Percentiles rank a stretch among this genome's conserved stretches.
Conservation (phyloP, 129 eudicot species). For the Flaveria linearis region DNA sequence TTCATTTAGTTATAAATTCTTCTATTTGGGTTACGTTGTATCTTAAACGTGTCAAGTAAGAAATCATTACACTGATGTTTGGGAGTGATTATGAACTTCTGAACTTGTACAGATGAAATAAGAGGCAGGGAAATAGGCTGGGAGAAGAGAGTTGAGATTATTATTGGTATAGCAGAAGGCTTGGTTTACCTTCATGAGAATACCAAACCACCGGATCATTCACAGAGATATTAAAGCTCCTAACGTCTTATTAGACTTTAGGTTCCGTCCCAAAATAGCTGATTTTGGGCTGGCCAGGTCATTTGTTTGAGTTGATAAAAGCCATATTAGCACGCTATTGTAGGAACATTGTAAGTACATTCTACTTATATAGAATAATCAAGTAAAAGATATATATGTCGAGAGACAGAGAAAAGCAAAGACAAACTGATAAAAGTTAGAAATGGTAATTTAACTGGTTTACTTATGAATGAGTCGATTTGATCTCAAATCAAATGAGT, state of each 20-base stretch:
- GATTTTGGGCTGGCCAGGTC: slow-evolving; percentile 24
- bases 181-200: slow-evolving; percentile 23
- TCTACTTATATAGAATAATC: background rate
- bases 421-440: background rate
- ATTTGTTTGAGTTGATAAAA: slow-evolving; percentile 10
- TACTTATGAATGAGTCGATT: background rate
- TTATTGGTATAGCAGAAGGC: slow-evolving; percentile 22
- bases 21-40: no score
- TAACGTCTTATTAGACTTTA: slow-evolving; percentile 19
- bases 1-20: no score
- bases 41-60: no score
- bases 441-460: background rate
- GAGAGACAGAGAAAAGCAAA: background rate
- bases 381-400: background rate
- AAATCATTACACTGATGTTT: no score
- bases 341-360: slow-evolving; percentile 28
- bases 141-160: background rate
- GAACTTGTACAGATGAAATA: no score
- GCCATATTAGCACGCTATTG: slow-evolving; percentile 27
- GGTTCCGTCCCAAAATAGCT: slow-evolving; percentile 20
- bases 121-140: background rate
- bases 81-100: no score
- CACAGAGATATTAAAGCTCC: slow-evolving; percentile 27
- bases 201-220: slow-evolving; percentile 10
- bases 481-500: background rate